A percentile compares a stretch with the other conserved stretches of the same genome.
These are phyloP conservation scores for Arthrobotrys entomopaga DNA, from an alignment of 2,329 filamentous ascomycete genomes.

Conservation along the genomic window DNA sequence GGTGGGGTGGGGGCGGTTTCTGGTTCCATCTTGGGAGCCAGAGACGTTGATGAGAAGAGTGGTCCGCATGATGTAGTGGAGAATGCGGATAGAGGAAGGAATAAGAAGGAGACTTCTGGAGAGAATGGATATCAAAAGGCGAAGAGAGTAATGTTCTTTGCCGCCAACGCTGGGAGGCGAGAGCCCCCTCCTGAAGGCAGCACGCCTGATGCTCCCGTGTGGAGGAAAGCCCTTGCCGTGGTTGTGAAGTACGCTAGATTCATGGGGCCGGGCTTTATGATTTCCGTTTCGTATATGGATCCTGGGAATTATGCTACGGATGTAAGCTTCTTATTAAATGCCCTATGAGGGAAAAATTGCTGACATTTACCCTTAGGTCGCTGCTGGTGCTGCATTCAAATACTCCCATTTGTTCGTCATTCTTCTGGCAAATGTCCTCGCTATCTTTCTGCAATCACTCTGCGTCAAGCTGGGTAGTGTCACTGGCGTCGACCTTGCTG, in stretches of 20 bases:
- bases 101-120: slow-evolving; percentile 18
- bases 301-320: slow-evolving; percentile 77
- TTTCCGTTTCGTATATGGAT: slow-evolving; percentile 71
- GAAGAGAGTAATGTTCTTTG: slow-evolving; percentile 45
- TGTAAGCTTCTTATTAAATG: slow-evolving; percentile 29
- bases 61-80: slow-evolving; percentile 38
- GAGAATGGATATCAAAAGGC: slow-evolving; percentile 21
- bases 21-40: slow-evolving; percentile 27
- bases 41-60: slow-evolving; percentile 49
- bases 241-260: slow-evolving; percentile 68
- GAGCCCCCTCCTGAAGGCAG: slow-evolving; percentile 34
- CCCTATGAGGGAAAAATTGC: not conserved
- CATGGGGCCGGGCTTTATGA: slow-evolving; percentile 75
- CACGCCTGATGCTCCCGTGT: slow-evolving; percentile 27
- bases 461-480: slow-evolving; percentile 71
- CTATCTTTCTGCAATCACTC: slow-evolving; percentile 75
- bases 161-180: slow-evolving; percentile 42
- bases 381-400: slow-evolving; percentile 73
- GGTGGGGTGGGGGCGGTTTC: slow-evolving; percentile 45
- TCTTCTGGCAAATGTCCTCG: slow-evolving; percentile 75
- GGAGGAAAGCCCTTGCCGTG: slow-evolving; percentile 53
- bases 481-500: slow-evolving; percentile 68
- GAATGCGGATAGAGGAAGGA: not conserved
- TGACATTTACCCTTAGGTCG: slow-evolving; percentile 62
- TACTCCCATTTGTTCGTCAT: slow-evolving; percentile 76